Conservation (phyloP, 2,329 filamentous ascomycete genomes). For the Neoarthrinium moseri region DNA sequence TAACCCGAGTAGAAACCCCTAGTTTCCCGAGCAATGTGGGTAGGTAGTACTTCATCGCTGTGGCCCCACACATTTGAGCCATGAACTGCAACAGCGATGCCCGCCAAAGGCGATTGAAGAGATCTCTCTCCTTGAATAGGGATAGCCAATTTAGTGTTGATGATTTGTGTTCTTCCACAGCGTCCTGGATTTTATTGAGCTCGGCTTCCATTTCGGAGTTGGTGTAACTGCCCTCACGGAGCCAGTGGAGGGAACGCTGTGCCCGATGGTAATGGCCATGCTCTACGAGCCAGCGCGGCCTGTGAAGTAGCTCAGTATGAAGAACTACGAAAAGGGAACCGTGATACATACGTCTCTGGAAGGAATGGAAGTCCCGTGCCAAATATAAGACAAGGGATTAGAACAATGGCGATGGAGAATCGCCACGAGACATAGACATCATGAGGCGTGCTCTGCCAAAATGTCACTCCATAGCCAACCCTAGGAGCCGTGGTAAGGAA, state of each 20-base stretch:
- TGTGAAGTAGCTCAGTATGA: conserved; percentile 15
- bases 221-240: conserved; percentile 43
- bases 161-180: conserved; percentile 36
- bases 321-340: background rate
- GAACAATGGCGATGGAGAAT: conserved; percentile 48
- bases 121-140: conserved; percentile 45
- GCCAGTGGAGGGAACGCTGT: conserved; percentile 41
- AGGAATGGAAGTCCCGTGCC: conserved; percentile 48
- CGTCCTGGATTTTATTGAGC: conserved; percentile 44
- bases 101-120: conserved; percentile 55
- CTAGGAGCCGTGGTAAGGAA: conserved; percentile 27
- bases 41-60: conserved; percentile 61
- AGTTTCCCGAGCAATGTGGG: conserved; percentile 51
- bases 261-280: conserved; percentile 42
- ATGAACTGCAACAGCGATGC: conserved; percentile 58
- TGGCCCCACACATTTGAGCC: conserved; percentile 59
- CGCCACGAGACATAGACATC: conserved; percentile 49
- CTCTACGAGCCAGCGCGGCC: conserved; percentile 59
- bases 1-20: conserved; percentile 45
- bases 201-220: conserved; percentile 37
- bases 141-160: conserved; percentile 39
- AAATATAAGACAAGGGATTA: conserved; percentile 50
- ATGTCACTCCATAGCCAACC: conserved; percentile 56
- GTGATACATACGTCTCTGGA: conserved; percentile 49
- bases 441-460: conserved; percentile 46